Evolutionary conservation across 176 grass and related monocot genomes (phyloP), one percentile per base, ranked within the genome.

Genomic region (Carex cristatella): DNA sequence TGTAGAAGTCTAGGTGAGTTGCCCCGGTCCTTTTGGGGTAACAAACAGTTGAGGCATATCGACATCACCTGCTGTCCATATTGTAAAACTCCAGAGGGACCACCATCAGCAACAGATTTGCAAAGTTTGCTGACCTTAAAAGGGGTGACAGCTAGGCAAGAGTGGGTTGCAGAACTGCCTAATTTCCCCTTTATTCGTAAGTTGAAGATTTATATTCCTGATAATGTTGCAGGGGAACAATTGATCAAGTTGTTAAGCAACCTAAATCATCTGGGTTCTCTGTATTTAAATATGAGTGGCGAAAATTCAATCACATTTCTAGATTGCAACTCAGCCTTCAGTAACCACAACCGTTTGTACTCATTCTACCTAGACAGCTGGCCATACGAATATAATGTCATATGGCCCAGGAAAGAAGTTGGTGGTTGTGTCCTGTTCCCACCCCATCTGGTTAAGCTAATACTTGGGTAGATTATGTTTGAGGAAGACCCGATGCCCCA

Each of bases 361-460:
- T 60, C 57, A 4, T 18, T 60, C 4, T 0, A 0, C 15, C 5
- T 60, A 15, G 0, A 2, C n/a, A n/a, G n/a, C n/a, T n/a, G n/a
- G n/a, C n/a, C n/a, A n/a, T n/a, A n/a, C n/a, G n/a, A n/a, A n/a
- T n/a, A n/a, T n/a, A n/a, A n/a, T n/a, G 9, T 0, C 13, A 59
- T 0, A 16, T 60, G 57, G 57, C 4, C 16, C 0, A 60, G 15
- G 57, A 60, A n/a, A 16, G 16, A 16, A 60, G 16, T 60, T 46
- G 42, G 0, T 60, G 57, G 7, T 0, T n/a, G 15, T n/a, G 7
- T 1, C 57, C 1, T 60, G 4, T 71, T 84, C 18, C 81, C 81
- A 1, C 18, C 64, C 9, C 60, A 67, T 68, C 81, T 84, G 10
- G 28, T n/a, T 23, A 69, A 84, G 40, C 81, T 84, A 5, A 84